Conservation (phyloP, 2,329 filamentous ascomycete species). For the Fusarium liriodendri region DNA sequence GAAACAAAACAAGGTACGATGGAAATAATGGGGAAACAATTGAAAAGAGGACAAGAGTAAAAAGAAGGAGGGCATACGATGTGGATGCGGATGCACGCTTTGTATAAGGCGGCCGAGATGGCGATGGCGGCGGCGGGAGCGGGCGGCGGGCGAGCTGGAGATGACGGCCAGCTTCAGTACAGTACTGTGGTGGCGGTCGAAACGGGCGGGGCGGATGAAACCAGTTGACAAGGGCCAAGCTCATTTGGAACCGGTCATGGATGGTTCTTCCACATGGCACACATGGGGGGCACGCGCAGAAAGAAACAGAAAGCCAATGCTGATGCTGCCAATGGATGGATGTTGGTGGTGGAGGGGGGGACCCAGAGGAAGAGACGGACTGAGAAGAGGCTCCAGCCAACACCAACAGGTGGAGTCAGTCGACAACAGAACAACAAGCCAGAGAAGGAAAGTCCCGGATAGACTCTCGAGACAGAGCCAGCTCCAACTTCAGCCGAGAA, state of each 20-base stretch:
- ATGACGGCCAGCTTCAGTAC: constrained; percentile 59
- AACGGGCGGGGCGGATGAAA: constrained; percentile 56
- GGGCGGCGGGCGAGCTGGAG: constrained; percentile 54
- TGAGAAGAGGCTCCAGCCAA: constrained; percentile 21
- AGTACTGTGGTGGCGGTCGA: constrained; percentile 48
- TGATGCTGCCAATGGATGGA: constrained; percentile 47
- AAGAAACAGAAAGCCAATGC: constrained; percentile 53
- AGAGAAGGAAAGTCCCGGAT: constrained; percentile 17
- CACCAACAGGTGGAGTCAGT: constrained; percentile 20
- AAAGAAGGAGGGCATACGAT: constrained; percentile 35
- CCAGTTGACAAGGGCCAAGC: constrained; percentile 56
- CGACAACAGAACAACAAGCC: constrained; percentile 13
- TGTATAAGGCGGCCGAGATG: constrained; percentile 36
- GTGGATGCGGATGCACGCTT: constrained; percentile 41
- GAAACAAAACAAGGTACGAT: constrained; percentile 5
- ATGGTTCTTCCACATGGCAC: constrained; percentile 47
- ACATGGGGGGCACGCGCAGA: constrained; percentile 40
- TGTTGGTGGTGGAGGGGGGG: constrained; percentile 22
- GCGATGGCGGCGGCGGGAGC: constrained; percentile 16
- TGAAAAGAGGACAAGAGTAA: constrained; percentile 21
- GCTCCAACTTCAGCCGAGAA: neutral
- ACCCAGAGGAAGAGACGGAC: constrained; percentile 20
- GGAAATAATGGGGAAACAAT: constrained; percentile 9
- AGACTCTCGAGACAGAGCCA: neutral
- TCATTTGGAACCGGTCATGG: constrained; percentile 58